Conservation (phyloP, 148 eudicot species). For the Rhododendron griersonianum region DNA sequence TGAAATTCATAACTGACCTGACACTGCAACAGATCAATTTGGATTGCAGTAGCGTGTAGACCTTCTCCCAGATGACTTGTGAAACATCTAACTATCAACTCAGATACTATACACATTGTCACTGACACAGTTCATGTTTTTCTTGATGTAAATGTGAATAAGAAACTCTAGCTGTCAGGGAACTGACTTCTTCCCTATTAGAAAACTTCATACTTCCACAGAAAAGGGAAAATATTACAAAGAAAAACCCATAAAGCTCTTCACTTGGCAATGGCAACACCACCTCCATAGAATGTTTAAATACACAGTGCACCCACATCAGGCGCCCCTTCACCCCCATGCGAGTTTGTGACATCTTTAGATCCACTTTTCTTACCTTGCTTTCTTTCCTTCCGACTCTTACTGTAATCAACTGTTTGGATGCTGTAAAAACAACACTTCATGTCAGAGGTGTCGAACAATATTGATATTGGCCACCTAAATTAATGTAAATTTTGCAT, state of each 20-base stretch:
- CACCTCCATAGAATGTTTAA: constrained; percentile 35
- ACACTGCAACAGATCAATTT: neutral
- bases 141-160: neutral
- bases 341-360: constrained; percentile 17
- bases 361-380: constrained; percentile 58
- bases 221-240: neutral
- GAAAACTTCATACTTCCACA: neutral
- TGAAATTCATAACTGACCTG: constrained; percentile 6
- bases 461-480: neutral
- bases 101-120: neutral
- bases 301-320: constrained; percentile 89
- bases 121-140: neutral
- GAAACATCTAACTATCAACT: neutral
- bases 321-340: constrained; percentile 39
- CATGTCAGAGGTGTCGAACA: neutral
- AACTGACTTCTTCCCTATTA: neutral
- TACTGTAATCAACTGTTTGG: constrained; percentile 36
- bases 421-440: constrained; percentile 35
- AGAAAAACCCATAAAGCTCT: neutral
- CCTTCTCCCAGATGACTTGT: neutral
- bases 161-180: neutral
- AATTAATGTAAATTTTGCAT: neutral
- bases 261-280: neutral
- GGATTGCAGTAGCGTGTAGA: neutral
- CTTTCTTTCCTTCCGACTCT: constrained; percentile 53